Evolutionary conservation across 2,329 filamentous ascomycete genomes (phyloP).

Genomic region (Daldinia sp.): DNA sequence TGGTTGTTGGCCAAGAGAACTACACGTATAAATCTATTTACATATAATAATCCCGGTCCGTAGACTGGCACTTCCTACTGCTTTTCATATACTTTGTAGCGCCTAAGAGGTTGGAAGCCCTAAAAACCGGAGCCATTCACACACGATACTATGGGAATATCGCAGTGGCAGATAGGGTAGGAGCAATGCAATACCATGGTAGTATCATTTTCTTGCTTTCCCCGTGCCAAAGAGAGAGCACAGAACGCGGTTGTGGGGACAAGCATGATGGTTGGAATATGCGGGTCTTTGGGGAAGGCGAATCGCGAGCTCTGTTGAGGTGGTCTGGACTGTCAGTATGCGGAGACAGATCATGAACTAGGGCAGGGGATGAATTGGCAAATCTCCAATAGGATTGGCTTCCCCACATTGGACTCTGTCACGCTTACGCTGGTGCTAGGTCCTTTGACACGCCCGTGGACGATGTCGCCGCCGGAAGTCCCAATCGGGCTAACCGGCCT

Average conservation of each 20-base stretch:
- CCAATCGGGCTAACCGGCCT: constrained; percentile 27
- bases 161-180: constrained; percentile 5
- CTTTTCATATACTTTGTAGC: background rate
- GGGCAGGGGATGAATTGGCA: constrained; percentile 19
- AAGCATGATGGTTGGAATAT: constrained; percentile 31
- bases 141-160: constrained; percentile 16
- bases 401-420: constrained; percentile 32
- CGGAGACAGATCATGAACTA: constrained; percentile 22
- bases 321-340: constrained; percentile 30
- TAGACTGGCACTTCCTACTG: constrained; percentile 10
- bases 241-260: constrained; percentile 23
- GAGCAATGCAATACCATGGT: constrained; percentile 28
- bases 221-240: constrained; percentile 20
- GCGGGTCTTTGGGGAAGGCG: constrained; percentile 19
- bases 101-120: constrained; percentile 13
- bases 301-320: constrained; percentile 14
- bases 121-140: constrained; percentile 18
- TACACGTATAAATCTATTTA: constrained; percentile 13
- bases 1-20: constrained; percentile 21
- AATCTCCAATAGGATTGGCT: constrained; percentile 23
- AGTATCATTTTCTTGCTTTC: constrained; percentile 21
- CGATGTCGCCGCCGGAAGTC: constrained; percentile 33
- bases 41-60: constrained; percentile 13
- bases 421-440: constrained; percentile 19
- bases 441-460: constrained; percentile 6